Conservation (phyloP, 805 yeast species). For the Metschnikowia proteae region DNA sequence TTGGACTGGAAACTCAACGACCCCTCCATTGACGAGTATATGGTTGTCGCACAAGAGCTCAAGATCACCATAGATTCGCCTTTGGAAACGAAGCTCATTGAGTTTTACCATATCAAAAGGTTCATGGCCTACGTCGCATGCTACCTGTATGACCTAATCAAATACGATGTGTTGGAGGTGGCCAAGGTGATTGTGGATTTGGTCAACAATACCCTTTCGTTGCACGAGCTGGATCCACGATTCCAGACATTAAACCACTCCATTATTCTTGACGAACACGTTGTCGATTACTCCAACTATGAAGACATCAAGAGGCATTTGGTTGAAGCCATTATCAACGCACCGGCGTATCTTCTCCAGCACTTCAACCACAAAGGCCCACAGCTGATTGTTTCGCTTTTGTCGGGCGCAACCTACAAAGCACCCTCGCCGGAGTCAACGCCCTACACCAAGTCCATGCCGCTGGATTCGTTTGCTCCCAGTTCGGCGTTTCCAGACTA, state of each 20-base stretch:
- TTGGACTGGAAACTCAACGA: constrained; percentile 70
- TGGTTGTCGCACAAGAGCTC: constrained; percentile 34
- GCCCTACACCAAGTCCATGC: not conserved
- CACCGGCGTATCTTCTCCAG: constrained; percentile 14
- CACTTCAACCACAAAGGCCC: constrained; percentile 15
- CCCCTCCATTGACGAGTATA: constrained; percentile 46
- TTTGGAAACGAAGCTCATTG: constrained; percentile 15
- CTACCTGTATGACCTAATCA: constrained; percentile 41
- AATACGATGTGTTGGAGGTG: constrained; percentile 15
- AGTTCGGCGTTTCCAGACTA: constrained; percentile 8
- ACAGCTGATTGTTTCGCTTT: constrained; percentile 8
- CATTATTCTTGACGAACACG: constrained; percentile 4
- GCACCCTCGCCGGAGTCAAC: not conserved
- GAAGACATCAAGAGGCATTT: constrained; percentile 10
- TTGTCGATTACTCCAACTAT: constrained; percentile 7
- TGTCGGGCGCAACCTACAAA: constrained; percentile 5
- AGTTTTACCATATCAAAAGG: constrained; percentile 46
- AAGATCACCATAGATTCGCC: constrained; percentile 26
- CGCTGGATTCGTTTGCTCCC: not conserved
- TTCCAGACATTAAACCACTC: constrained; percentile 23
- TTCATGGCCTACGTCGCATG: constrained; percentile 47
- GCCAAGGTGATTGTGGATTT: constrained; percentile 31
- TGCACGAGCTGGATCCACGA: constrained; percentile 19
- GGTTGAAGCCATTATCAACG: constrained; percentile 9
- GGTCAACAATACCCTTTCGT: constrained; percentile 28